A percentile compares a stretch with the other conserved stretches of the same genome.
These are phyloP conservation scores for Euptelea pleiosperma DNA, from an alignment of 164 flowering plant species.

Conservation along the genomic window DNA sequence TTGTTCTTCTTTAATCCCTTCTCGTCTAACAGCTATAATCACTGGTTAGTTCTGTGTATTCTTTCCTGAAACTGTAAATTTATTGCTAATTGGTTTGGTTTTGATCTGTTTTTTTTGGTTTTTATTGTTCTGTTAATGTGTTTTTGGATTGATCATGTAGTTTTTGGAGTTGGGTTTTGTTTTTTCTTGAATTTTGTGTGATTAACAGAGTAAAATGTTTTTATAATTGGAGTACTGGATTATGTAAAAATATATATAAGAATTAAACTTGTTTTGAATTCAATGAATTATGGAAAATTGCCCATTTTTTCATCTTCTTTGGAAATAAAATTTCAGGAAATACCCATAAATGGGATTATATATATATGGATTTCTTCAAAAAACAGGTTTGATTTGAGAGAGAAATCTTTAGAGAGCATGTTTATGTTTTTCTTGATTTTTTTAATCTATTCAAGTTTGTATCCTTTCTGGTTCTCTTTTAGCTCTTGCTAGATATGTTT, in stretches of 20 bases:
- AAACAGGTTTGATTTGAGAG: no score
- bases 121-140: no score
- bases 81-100: background rate
- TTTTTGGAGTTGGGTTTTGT: background rate
- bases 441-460: background rate
- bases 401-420: no score
- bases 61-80: background rate
- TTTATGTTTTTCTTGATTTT: background rate
- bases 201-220: no score
- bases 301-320: no score
- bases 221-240: no score
- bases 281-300: no score
- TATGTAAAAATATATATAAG: no score
- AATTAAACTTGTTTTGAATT: no score
- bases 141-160: background rate
- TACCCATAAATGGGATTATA: no score
- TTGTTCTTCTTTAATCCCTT: constrained; percentile 23
- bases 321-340: no score
- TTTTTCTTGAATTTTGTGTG: background rate
- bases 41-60: constrained; percentile 53
- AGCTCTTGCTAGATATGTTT: constrained; percentile 1
- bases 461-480: background rate
- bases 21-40: constrained; percentile 76
- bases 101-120: background rate
- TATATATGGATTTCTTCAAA: no score